Conservation (phyloP, 75 land plant species). For the Cryptomeria japonica region DNA sequence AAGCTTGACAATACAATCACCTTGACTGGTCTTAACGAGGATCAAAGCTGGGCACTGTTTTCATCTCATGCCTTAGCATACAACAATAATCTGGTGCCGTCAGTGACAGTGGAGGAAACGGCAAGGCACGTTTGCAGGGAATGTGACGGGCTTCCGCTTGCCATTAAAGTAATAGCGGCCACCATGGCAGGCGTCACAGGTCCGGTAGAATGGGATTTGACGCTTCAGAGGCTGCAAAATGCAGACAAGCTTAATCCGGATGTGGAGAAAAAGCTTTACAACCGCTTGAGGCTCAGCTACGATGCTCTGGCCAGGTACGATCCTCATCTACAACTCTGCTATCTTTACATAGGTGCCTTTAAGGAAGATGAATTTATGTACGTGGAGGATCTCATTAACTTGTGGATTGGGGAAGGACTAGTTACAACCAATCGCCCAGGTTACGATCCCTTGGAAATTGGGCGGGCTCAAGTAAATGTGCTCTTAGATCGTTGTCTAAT, state of each 20-base stretch:
- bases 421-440: not conserved
- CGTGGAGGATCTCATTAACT: conserved; percentile 11
- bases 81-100: not conserved
- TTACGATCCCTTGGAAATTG: conserved; percentile 2
- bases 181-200: conserved; percentile 23
- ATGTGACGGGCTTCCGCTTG: conserved; percentile 29
- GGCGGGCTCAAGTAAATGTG: not conserved
- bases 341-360: conserved; percentile 21
- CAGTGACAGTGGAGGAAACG: conserved; percentile 10
- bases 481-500: not conserved
- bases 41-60: conserved; percentile 31
- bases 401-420: conserved; percentile 18
- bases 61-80: conserved; percentile 15
- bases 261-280: conserved; percentile 18
- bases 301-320: conserved; percentile 7
- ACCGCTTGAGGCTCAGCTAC: conserved; percentile 20
- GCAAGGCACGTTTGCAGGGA: conserved; percentile 9
- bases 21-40: conserved; percentile 7
- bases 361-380: conserved; percentile 16
- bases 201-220: not conserved
- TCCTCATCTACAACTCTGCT: conserved; percentile 8
- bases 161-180: conserved; percentile 28
- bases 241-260: conserved; percentile 17
- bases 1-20: not conserved
- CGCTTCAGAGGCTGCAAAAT: conserved; percentile 19